Conservation (phyloP, 495 filamentous ascomycete species). For the Penicillium lividum region DNA sequence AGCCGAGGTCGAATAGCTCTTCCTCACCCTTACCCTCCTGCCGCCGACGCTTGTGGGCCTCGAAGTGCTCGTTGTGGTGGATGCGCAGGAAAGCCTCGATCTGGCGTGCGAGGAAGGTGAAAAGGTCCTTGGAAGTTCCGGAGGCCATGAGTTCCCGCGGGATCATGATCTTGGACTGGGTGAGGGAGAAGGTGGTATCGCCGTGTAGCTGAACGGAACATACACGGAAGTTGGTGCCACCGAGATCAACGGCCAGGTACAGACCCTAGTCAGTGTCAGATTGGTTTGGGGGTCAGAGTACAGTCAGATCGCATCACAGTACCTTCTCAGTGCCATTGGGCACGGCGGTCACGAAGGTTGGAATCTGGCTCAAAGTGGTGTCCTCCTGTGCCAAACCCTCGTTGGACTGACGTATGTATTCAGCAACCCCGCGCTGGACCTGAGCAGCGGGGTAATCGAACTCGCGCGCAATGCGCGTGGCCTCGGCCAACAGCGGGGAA, state of each 20-base stretch:
- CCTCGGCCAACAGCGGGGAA: conserved; percentile 64
- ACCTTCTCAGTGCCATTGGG: conserved; percentile 97
- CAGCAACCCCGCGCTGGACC: conserved; percentile 74
- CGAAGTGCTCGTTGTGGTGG: conserved; percentile 90
- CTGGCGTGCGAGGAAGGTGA: conserved; percentile 89
- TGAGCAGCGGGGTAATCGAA: conserved; percentile 84
- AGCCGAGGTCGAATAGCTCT: conserved; percentile 85
- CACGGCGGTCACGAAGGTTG: conserved; percentile 91
- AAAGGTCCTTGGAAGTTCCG: conserved; percentile 82
- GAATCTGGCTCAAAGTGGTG: conserved; percentile 88
- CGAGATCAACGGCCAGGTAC: conserved; percentile 94
- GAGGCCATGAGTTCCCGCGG: conserved; percentile 89
- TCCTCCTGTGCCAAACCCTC: conserved; percentile 81
- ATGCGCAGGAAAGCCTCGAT: conserved; percentile 82
- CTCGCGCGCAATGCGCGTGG: conserved; percentile 74
- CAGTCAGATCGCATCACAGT: conserved; percentile 4
- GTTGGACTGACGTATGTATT: conserved; percentile 84
- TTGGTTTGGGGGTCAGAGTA: background rate
- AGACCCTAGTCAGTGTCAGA: conserved; percentile 61
- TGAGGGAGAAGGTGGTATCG: conserved; percentile 87
- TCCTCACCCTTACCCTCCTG: conserved; percentile 59
- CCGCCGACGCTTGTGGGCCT: conserved; percentile 62
- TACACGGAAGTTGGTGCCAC: conserved; percentile 97
- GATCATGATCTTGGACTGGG: conserved; percentile 88
- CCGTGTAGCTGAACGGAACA: conserved; percentile 92